A percentile compares a stretch with the other conserved stretches of the same genome.
Conservation (phyloP, 2,329 filamentous ascomycete genomes). For the Microdochium trichocladiopsis region DNA sequence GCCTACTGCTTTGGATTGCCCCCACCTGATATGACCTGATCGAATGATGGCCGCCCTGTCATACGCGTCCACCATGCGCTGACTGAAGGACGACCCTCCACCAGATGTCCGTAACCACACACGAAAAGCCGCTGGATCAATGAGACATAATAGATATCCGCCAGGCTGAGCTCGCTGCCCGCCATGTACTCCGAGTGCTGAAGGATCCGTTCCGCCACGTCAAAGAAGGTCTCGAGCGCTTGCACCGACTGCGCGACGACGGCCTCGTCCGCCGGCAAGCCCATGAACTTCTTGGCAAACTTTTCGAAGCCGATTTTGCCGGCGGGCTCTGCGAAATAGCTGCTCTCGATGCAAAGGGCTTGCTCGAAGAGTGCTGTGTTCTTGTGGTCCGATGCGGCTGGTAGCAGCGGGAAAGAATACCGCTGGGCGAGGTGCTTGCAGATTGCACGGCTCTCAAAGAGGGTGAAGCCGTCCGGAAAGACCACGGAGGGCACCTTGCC, state of each 20-base stretch:
- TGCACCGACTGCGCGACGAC: conserved; percentile 27
- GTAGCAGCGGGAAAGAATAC: conserved; percentile 36
- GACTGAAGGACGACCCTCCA: conserved; percentile 26
- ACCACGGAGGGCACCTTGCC: conserved; percentile 31
- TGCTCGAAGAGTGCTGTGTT: conserved; percentile 35
- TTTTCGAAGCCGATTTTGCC: conserved; percentile 36
- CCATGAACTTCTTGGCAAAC: conserved; percentile 35
- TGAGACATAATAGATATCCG: conserved; percentile 40
- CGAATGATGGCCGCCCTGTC: background rate
- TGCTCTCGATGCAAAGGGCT: conserved; percentile 29
- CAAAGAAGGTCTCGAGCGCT: conserved; percentile 32
- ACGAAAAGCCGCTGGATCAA: conserved; percentile 32
- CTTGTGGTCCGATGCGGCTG: conserved; percentile 26
- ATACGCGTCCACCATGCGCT: conserved; percentile 28
- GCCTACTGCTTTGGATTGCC: too few species aligned
- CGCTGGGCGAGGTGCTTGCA: conserved; percentile 37
- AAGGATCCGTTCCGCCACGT: conserved; percentile 30
- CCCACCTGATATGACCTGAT: too few species aligned
- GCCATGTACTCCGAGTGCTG: conserved; percentile 6
- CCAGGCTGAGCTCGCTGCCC: conserved; percentile 9
- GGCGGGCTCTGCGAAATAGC: conserved; percentile 35
- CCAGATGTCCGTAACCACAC: conserved; percentile 27
- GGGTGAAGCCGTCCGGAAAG: conserved; percentile 31
- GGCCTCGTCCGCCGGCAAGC: conserved; percentile 30
- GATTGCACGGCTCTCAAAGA: conserved; percentile 39